Percentiles rank a stretch among this genome's conserved stretches.
phyloP scores from a whole-genome alignment of 768 basidiomycete genomes.

The Sarcodon aspratus region DNA sequence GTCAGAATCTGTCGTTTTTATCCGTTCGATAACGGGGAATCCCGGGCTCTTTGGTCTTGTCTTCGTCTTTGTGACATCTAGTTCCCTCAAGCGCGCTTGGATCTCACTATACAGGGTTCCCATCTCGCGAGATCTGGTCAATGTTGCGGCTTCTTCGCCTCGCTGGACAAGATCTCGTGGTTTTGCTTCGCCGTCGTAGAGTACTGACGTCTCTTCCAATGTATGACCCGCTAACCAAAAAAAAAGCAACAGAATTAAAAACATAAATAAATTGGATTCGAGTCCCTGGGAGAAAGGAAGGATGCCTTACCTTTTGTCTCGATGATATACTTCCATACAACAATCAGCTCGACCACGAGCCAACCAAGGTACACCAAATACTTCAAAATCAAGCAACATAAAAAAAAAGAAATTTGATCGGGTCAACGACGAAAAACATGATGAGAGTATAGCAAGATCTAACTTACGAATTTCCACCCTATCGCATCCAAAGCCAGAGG shows the following conservation, averaged over 20 bases:
- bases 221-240: conserved; percentile 33
- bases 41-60: no score
- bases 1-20: no score
- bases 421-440: conserved; percentile 1
- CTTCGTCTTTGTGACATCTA: no score
- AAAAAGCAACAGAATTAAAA: conserved; percentile 2
- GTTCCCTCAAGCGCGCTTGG: not conserved
- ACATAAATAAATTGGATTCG: not conserved
- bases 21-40: no score
- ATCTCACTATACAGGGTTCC: not conserved
- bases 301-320: conserved; percentile 43
- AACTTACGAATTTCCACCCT: conserved; percentile 28
- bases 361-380: conserved; percentile 57
- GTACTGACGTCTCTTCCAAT: conserved; percentile 60
- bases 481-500: conserved; percentile 53
- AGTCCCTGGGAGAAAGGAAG: not conserved
- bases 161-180: conserved; percentile 28
- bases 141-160: conserved; percentile 37
- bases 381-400: conserved; percentile 8
- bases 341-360: conserved; percentile 48
- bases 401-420: not conserved
- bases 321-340: conserved; percentile 41
- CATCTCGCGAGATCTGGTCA: conserved; percentile 10
- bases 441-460: not conserved
- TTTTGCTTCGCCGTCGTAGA: conserved; percentile 54